Evolutionary conservation across 768 basidiomycete species (phyloP).

Genomic region (Tylopilus sp.): DNA sequence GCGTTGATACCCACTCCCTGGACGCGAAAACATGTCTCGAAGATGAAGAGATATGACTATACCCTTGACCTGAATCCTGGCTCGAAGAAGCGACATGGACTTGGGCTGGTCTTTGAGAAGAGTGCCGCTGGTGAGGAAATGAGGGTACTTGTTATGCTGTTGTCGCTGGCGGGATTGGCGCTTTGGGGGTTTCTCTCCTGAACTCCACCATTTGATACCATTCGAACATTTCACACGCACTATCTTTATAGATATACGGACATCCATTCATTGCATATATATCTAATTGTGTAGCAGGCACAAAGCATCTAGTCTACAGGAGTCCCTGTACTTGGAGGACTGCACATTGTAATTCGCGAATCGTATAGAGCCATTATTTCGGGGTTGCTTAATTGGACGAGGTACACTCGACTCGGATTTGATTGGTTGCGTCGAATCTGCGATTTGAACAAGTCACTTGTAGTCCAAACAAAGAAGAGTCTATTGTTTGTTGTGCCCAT

Average conservation of each 20-base stretch:
- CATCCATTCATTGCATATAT: neutral
- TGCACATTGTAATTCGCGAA: neutral
- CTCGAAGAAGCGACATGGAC: slow-evolving; percentile 37
- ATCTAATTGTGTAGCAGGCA: neutral
- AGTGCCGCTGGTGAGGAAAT: slow-evolving; percentile 68
- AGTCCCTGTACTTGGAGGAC: neutral
- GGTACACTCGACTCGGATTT: too few relatives aligned
- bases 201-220: neutral
- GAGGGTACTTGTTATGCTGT: slow-evolving; percentile 27
- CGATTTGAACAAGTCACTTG: too few relatives aligned
- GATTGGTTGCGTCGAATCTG: neutral
- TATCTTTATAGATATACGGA: neutral
- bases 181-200: slow-evolving; percentile 32
- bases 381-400: too few relatives aligned
- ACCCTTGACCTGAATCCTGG: slow-evolving; percentile 31
- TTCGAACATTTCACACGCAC: neutral
- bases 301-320: neutral
- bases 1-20: slow-evolving; percentile 24
- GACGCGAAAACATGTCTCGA: slow-evolving; percentile 31
- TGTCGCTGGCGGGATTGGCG: slow-evolving; percentile 29
- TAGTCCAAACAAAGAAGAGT: slow-evolving; percentile 9
- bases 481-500: slow-evolving; percentile 15
- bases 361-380: too few relatives aligned
- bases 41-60: slow-evolving; percentile 24
- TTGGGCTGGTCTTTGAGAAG: slow-evolving; percentile 50